Evolutionary conservation across 345 rosid species (phyloP), one percentile per base, ranked within the genome.

Genomic region (Boechera stricta): DNA sequence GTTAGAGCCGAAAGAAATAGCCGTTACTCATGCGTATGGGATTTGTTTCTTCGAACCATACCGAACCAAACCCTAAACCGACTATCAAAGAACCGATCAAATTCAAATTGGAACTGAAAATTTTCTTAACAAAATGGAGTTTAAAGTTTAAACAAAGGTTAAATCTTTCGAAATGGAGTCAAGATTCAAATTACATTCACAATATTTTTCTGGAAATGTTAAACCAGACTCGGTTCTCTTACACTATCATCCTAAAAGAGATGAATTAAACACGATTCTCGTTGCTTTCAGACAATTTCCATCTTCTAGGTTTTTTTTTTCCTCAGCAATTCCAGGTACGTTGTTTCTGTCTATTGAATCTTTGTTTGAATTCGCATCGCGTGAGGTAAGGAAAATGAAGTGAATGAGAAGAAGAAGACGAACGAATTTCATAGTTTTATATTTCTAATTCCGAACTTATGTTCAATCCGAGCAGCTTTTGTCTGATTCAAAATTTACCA

Each of bases 11-110:
- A 60, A 62, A 54, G 76, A 77, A 71, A 71, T 77, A 77, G 71
- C 67, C 76, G 66, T 77, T 71, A 54, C 33, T 42, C 7, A 69
- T 42, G 75, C 75, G 80, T 70, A 54, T 63, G 71, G 71, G 71
- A 44, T n/a, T 77, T 39, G 65, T 74, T 65, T 57, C 73, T 15
- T 60, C 38, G 13, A 16, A 53, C 70, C 33, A 1, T 52, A 49
- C 15, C 21, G 31, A 38, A 72, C 24, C 13, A 49, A 47, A 64
- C 47, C 28, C 16, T 51, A 18, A 51, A 60, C 48, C 55, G 62
- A 28, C 15, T 41, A 5, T 28, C 8, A 28, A 11, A 26, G 6
- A 18, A 21, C 68, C 12, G 57, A 12, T 32, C 1, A 32, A 31
- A 18, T 28, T 48, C 51, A 45, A 58, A 28, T 2, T 5, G 44